A percentile compares a stretch with the other conserved stretches of the same genome.
Evolutionary conservation across 345 rosid genomes (phyloP).

Genomic region (Hypericum androsaemum): DNA sequence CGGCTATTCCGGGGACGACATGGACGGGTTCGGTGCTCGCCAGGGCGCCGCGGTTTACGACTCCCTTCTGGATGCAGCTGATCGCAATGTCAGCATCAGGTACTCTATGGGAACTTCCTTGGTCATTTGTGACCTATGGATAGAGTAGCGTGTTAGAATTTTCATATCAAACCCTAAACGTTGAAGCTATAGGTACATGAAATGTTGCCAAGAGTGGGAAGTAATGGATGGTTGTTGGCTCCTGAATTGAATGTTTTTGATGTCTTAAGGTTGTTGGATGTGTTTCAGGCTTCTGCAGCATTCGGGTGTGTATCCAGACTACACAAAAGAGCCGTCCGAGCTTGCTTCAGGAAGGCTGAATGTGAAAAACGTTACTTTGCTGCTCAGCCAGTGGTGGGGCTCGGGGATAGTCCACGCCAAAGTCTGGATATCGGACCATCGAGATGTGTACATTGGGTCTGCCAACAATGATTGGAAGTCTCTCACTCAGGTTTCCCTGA

Average conservation of each 20-base stretch:
- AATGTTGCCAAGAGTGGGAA: too few relatives aligned
- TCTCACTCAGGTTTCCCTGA: slow-evolving; percentile 58
- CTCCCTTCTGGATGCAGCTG: slow-evolving; percentile 53
- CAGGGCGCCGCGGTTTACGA: slow-evolving; percentile 50
- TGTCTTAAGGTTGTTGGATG: background rate
- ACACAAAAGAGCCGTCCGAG: slow-evolving; percentile 48
- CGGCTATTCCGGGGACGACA: slow-evolving; percentile 48
- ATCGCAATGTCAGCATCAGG: slow-evolving; percentile 64
- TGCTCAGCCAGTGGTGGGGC: slow-evolving; percentile 71
- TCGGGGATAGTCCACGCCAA: slow-evolving; percentile 83
- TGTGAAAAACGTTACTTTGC: slow-evolving; percentile 48
- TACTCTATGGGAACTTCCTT: slow-evolving; percentile 1
- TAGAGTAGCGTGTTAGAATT: too few relatives aligned
- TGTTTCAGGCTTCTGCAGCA: slow-evolving; percentile 57
- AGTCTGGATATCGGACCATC: slow-evolving; percentile 73
- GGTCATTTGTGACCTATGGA: background rate
- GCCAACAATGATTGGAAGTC: slow-evolving; percentile 96
- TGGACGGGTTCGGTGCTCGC: slow-evolving; percentile 45
- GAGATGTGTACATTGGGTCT: slow-evolving; percentile 74
- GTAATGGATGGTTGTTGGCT: too few relatives aligned
- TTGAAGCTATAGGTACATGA: too few relatives aligned
- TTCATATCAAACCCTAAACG: too few relatives aligned
- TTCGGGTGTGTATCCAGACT: slow-evolving; percentile 68
- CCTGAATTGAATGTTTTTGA: too few relatives aligned
- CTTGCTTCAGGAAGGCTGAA: slow-evolving; percentile 68